Evolutionary conservation across 352 stramenopile genomes (phyloP).

Genomic region (Phytophthora fragariae): DNA sequence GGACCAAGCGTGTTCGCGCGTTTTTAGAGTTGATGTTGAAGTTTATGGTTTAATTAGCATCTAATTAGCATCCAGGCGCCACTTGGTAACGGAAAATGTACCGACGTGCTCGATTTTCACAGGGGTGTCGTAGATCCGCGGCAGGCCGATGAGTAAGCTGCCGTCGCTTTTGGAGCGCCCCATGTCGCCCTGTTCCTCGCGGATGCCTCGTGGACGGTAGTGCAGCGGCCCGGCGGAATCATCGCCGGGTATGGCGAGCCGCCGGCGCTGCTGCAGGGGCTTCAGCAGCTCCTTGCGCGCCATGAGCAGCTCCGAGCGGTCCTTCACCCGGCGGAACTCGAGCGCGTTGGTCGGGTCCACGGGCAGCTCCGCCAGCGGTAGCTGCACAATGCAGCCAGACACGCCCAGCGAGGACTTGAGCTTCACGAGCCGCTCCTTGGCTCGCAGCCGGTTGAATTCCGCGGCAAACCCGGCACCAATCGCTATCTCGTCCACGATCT

Average conservation of each 20-base stretch:
- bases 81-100: conserved; percentile 57
- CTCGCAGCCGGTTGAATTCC: background rate
- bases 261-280: conserved; percentile 46
- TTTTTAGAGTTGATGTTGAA: no score
- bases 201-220: conserved; percentile 30
- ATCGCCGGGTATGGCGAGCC: conserved; percentile 1
- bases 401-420: conserved; percentile 71
- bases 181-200: conserved; percentile 34
- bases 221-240: conserved; percentile 13
- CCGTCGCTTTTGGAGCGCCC: conserved; percentile 39
- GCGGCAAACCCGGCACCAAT: background rate
- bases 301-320: conserved; percentile 61
- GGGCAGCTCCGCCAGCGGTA: conserved; percentile 31
- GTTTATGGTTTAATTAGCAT: background rate
- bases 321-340: conserved; percentile 58
- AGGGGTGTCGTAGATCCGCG: conserved; percentile 45
- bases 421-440: conserved; percentile 42
- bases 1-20: no score
- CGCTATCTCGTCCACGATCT: conserved; percentile 2
- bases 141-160: conserved; percentile 37
- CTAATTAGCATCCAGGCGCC: conserved; percentile 29
- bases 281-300: conserved; percentile 61
- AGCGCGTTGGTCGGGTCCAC: conserved; percentile 44
- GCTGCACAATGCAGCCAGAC: conserved; percentile 59
- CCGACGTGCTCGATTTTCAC: conserved; percentile 43